Evolutionary conservation across 2,329 filamentous ascomycete genomes (phyloP), one percentile per base, ranked within the genome.

Genomic region (Rachicladosporium sp.): DNA sequence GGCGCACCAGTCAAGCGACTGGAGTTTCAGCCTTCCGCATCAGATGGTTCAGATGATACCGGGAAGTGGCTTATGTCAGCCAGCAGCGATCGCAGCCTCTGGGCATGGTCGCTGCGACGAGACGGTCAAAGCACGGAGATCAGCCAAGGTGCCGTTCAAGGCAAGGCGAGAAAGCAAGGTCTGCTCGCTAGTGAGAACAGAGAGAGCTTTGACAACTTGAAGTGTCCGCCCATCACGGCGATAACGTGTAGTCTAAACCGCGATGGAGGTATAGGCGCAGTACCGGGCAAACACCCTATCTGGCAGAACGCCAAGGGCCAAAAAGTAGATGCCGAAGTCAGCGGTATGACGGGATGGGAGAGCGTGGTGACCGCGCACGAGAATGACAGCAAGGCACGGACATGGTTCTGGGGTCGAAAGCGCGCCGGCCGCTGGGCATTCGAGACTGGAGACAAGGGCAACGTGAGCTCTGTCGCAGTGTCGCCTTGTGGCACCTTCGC

Each of bases 331-430:
- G 78, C 82, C 2, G 79, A 86, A 49, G 69, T 78, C 41, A 82
- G 79, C 51, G 74, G 78, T 35, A 78, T 78, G 67, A 94, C 88
- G 2, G 91, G 91, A 1, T 98, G 91, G 91, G 93, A 98, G 61
- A 95, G 89, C 55, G 79, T 98, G 5, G 76, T 98, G 2, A 98
- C 91, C 3, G 89, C 87, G 7, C 93, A 98, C 57, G 80, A 80
- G 54, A 77, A 81, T 37, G 89, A 96, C 54, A 73, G 78, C 33
- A 83, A 76, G 55, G 91, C 87, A 11, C 77, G 91, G 38, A 96
- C 91, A 1, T 98, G 91, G 91, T 95, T 95, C 63, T 96, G 91
- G 88, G 91, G 89, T 4, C 80, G 86, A 41, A 95, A 93, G 63
- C 79, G 82, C 52, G 88, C 91, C 36, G 91, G 91, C 8, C 74